A percentile compares a stretch with the other conserved stretches of the same genome.
Evolutionary conservation across 441 rosid species (phyloP).

Genomic region (Erodium moschatum): DNA sequence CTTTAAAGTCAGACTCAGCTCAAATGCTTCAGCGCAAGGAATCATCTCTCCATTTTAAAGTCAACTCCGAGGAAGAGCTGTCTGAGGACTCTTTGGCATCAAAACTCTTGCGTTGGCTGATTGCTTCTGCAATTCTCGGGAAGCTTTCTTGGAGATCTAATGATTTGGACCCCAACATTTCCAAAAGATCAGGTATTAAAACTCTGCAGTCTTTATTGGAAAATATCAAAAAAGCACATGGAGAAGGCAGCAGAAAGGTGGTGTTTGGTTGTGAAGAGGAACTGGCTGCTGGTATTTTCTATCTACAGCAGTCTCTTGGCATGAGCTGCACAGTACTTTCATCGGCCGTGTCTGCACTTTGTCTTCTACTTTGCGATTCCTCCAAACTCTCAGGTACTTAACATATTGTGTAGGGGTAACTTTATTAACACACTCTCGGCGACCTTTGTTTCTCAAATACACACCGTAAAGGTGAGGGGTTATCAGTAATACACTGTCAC

Average conservation of each 20-base stretch:
- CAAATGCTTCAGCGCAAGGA: conserved; percentile 23
- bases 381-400: conserved; percentile 37
- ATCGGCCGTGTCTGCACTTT: conserved; percentile 61
- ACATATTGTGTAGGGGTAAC: too few relatives aligned
- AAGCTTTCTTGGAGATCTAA: conserved; percentile 36
- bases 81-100: conserved; percentile 49
- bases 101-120: conserved; percentile 77
- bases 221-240: conserved; percentile 25
- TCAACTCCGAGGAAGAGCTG: conserved; percentile 28
- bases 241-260: conserved; percentile 23
- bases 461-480: too few relatives aligned
- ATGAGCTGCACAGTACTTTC: conserved; percentile 35
- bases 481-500: too few relatives aligned
- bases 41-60: conserved; percentile 21
- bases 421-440: too few relatives aligned
- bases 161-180: conserved; percentile 22
- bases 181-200: conserved; percentile 28
- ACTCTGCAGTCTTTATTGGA: conserved; percentile 41
- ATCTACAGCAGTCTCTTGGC: conserved; percentile 58
- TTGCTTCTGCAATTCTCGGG: conserved; percentile 62
- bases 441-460: too few relatives aligned
- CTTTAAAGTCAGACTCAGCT: conserved; percentile 42
- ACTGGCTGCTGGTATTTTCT: conserved; percentile 42
- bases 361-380: conserved; percentile 37
- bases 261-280: conserved; percentile 29